Evolutionary conservation across 1,139 yeast species (phyloP), one percentile per base, ranked within the genome.

Genomic region (Petasospora rhodanensis): DNA sequence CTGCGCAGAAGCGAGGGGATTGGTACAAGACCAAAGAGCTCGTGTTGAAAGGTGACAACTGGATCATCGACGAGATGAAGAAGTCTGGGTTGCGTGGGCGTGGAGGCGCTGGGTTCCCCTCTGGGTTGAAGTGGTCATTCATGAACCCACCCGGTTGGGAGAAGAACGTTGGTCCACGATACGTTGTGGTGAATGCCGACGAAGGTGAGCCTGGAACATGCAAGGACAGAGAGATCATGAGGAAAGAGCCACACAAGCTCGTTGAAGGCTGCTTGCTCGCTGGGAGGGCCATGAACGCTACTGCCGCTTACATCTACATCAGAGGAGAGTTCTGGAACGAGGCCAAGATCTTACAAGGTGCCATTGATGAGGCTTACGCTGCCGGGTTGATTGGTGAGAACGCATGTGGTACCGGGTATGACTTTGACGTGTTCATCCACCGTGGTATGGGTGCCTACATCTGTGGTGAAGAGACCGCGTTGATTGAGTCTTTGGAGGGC

Each of bases 101-200:
- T 64, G 95, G 95, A 41, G 95, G 95, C 52, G 95, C 95, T 28
- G 95, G 95, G 16, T 84, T 84, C 69, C 95, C 95, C 32, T 76
- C 87, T 17, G 95, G 95, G 30, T 71, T 84, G 54, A 84, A 84
- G 62, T 84, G 93, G 93, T 81, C 93, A 14, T 84, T 84, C 56
- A 84, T 84, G 95, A 84, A 84, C 63, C 95, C 95, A 33, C 95
- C 95, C 32, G 91, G 91, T 41, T 84, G 95, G 95, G 93, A 84
- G 47, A 84, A 83, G 58, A 83, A 83, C 59, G 65, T 62, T 14
- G 95, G 95, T 15, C 91, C 95, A 43, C 73, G 94, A 58, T 84
- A 84, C 58, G 70, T 84, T 45, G 93, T 84, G 32, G 86, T 84
- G 52, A 84, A 84, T 60, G 95, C 95, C 39, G 95, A 85, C 67